Conservation (phyloP, 306 rosid genomes). For the Dalbergia cochinchinensis region DNA sequence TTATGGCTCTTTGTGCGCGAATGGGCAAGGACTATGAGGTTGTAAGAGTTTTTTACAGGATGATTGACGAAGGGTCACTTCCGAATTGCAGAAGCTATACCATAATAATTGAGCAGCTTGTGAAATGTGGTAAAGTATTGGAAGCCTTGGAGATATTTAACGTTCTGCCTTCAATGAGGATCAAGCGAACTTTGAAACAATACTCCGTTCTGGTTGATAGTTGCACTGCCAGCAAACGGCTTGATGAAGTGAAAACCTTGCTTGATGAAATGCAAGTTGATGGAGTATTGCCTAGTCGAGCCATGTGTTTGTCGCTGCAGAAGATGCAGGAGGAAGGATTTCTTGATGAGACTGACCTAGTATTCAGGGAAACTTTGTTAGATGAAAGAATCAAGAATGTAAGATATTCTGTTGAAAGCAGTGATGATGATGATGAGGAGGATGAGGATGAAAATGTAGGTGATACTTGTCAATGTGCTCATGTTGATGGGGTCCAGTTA, state of each 20-base stretch:
- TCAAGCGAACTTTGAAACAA: constrained; percentile 73
- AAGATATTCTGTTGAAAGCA: constrained; percentile 51
- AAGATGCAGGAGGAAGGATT: constrained; percentile 62
- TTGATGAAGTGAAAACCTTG: constrained; percentile 60
- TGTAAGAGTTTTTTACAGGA: constrained; percentile 55
- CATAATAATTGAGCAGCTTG: constrained; percentile 81
- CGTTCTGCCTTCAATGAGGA: constrained; percentile 69
- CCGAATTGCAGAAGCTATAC: constrained; percentile 77
- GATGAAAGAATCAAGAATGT: constrained; percentile 64
- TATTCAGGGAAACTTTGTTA: constrained; percentile 58
- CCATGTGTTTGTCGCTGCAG: constrained; percentile 60
- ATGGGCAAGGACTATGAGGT: constrained; percentile 67
- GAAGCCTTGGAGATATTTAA: constrained; percentile 72
- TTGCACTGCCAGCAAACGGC: constrained; percentile 53
- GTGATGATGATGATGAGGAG: constrained; percentile 41
- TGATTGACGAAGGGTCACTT: constrained; percentile 73
- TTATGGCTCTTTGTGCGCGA: constrained; percentile 69
- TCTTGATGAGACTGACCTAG: constrained; percentile 53
- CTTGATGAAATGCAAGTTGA: constrained; percentile 75
- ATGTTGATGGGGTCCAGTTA: constrained; percentile 49
- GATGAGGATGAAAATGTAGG: constrained; percentile 39
- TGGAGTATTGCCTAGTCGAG: constrained; percentile 74
- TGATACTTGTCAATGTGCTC: constrained; percentile 43
- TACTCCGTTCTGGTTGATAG: constrained; percentile 62
- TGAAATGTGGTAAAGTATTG: constrained; percentile 52